phyloP scores from a whole-genome alignment of 2,329 filamentous ascomycete genomes.

The Aspergillus carbonarius region DNA sequence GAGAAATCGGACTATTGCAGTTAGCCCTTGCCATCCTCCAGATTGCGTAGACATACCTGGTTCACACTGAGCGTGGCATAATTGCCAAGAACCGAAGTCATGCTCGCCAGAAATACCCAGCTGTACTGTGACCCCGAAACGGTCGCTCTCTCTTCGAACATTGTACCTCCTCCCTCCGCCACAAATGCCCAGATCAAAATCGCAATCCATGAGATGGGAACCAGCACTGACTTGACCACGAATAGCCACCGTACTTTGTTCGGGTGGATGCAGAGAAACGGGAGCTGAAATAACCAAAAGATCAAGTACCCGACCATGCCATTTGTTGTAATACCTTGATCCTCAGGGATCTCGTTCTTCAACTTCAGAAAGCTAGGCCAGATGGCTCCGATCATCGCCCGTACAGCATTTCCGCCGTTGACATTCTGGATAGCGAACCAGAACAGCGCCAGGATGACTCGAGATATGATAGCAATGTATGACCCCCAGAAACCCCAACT shows the following conservation, averaged over 20 bases:
- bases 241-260: conserved; percentile 43
- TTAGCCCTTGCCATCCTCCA: neutral
- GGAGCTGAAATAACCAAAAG: conserved; percentile 48
- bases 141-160: conserved; percentile 49
- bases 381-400: conserved; percentile 55
- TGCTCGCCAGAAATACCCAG: conserved; percentile 54
- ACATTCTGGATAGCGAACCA: conserved; percentile 68
- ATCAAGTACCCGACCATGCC: conserved; percentile 48
- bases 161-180: conserved; percentile 51
- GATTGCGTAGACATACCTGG: conserved; percentile 28
- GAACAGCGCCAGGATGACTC: conserved; percentile 56
- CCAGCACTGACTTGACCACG: conserved; percentile 40
- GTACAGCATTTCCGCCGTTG: conserved; percentile 58
- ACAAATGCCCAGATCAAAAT: conserved; percentile 64
- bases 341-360: conserved; percentile 40
- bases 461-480: conserved; percentile 55
- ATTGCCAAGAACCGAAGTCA: conserved; percentile 51
- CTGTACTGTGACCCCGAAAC: conserved; percentile 53
- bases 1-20: conserved; percentile 55
- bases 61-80: conserved; percentile 55
- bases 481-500: conserved; percentile 60
- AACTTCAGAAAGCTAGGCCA: conserved; percentile 44
- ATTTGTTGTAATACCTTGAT: conserved; percentile 47
- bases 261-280: conserved; percentile 46
- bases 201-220: conserved; percentile 61